Evolutionary conservation across 345 rosid species (phyloP).

Genomic region (Ailanthus altissimus): DNA sequence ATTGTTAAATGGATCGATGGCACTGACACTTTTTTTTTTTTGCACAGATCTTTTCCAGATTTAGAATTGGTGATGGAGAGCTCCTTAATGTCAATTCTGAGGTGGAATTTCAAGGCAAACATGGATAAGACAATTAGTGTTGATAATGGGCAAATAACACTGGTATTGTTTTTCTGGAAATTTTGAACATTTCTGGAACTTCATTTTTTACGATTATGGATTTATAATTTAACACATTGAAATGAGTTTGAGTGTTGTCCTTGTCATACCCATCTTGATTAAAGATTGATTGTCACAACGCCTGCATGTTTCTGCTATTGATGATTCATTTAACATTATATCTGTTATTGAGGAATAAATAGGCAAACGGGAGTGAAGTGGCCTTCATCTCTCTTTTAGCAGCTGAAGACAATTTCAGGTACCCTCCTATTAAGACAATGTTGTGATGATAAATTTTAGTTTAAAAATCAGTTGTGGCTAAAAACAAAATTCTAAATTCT

Average conservation of each 20-base stretch:
- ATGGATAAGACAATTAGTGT: slow-evolving; percentile 50
- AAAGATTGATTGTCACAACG: not conserved
- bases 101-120: slow-evolving; percentile 57
- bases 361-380: slow-evolving; percentile 57
- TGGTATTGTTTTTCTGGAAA: slow-evolving; percentile 35
- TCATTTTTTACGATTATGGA: not conserved
- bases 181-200: not conserved
- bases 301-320: not conserved
- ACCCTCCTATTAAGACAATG: slow-evolving; percentile 14
- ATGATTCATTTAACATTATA: slow-evolving; percentile 11
- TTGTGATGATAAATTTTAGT: not conserved
- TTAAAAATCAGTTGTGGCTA: not conserved
- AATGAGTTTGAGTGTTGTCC: not conserved
- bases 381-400: slow-evolving; percentile 46
- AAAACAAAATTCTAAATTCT: slow-evolving; percentile 22
- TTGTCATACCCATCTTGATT: not conserved
- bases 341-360: slow-evolving; percentile 13
- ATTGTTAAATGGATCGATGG: slow-evolving; percentile 17
- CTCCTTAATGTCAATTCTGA: slow-evolving; percentile 47
- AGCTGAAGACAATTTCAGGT: slow-evolving; percentile 46
- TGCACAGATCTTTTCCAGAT: slow-evolving; percentile 51
- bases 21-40: slow-evolving; percentile 10
- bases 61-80: slow-evolving; percentile 49
- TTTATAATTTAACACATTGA: not conserved
- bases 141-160: slow-evolving; percentile 40